A percentile compares a stretch with the other conserved stretches of the same genome.
Evolutionary conservation across 495 filamentous ascomycete species (phyloP).

Genomic region (Penicillium lagena): DNA sequence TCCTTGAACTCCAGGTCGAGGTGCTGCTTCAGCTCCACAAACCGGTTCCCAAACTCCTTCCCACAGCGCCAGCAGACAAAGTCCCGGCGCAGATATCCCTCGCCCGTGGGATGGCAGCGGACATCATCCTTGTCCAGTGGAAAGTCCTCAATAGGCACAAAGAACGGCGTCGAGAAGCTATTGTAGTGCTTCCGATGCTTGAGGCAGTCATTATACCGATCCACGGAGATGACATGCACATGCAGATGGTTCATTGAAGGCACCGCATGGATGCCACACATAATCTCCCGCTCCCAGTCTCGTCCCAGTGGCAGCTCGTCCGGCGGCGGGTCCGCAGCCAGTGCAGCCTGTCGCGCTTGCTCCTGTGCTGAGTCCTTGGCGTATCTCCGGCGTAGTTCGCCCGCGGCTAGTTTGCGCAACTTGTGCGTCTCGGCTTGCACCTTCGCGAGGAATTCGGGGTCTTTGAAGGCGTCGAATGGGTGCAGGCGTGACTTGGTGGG

Average conservation of each 20-base stretch:
- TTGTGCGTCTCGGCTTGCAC: slow-evolving; percentile 54
- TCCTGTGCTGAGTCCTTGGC: slow-evolving; percentile 60
- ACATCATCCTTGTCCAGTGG: slow-evolving; percentile 60
- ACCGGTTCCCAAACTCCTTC: slow-evolving; percentile 62
- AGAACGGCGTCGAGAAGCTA: slow-evolving; percentile 83
- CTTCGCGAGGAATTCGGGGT: slow-evolving; percentile 61
- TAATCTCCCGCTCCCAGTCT: slow-evolving; percentile 73
- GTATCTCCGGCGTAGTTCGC: slow-evolving; percentile 67
- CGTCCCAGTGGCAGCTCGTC: slow-evolving; percentile 59
- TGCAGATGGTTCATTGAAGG: slow-evolving; percentile 94
- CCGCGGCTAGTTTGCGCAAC: slow-evolving; percentile 58
- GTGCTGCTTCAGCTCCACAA: slow-evolving; percentile 71
- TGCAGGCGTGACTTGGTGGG: slow-evolving; percentile 53
- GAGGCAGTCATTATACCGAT: slow-evolving; percentile 62
- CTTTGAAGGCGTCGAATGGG: slow-evolving; percentile 72
- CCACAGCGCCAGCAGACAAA: slow-evolving; percentile 85
- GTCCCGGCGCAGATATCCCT: slow-evolving; percentile 53
- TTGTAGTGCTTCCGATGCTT: slow-evolving; percentile 89
- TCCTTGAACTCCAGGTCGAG: slow-evolving; percentile 70
- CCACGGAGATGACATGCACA: slow-evolving; percentile 75
- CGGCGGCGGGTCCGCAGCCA: slow-evolving; percentile 36
- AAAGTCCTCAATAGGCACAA: slow-evolving; percentile 74
- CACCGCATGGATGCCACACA: slow-evolving; percentile 72
- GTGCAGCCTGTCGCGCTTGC: slow-evolving; percentile 44
- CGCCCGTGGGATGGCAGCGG: slow-evolving; percentile 45